Evolutionary conservation across 345 rosid genomes (phyloP), one percentile per base, ranked within the genome.

Genomic region (Durio zibethinus): DNA sequence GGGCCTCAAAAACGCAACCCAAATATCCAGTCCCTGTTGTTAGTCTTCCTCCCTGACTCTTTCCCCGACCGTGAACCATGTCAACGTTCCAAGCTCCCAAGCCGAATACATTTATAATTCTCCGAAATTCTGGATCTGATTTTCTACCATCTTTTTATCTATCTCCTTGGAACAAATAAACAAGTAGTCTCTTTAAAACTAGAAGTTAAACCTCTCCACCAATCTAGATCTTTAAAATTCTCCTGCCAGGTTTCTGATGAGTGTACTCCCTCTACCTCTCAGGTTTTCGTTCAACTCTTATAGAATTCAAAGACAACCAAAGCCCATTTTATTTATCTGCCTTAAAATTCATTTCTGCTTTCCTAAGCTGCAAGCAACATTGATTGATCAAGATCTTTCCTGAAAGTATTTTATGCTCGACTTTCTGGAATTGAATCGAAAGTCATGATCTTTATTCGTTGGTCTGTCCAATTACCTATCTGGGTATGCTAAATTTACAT

Each of bases 401-500:
- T 42, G 25, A 42, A 36, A 10, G 29, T 23, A 54, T 14, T 65
- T 43, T 77, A 7, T 27, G 57, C 47, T 43, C 80, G 76, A 52
- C 18, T 57, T 73, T 21, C 8, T 8, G 3, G 29, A 10, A 21
- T 67, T 77, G 79, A 61, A 70, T 63, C 78, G 73, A 36, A 47
- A 48, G 71, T 57, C 40, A 61, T 80, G 86, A 83, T 88, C 83
- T 59, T 12, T 21, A 10, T 76, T 76, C 16, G 31, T 53, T 61
- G 2, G 52, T 73, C 57, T 73, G 78, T 12, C 74, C 33, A 35
- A 72, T 71, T 82, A 76, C 78, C 36, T 75, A 48, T 84, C 81
- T 80, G 90, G 90, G 81, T 48, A 86, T 88, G 90, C 81, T 82
- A 82, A 70, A 83, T 83, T 82, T 79, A 7, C 80, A 48, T 43